phyloP scores from a whole-genome alignment of 1,139 yeast species.

The Debaryomyces sp. region DNA sequence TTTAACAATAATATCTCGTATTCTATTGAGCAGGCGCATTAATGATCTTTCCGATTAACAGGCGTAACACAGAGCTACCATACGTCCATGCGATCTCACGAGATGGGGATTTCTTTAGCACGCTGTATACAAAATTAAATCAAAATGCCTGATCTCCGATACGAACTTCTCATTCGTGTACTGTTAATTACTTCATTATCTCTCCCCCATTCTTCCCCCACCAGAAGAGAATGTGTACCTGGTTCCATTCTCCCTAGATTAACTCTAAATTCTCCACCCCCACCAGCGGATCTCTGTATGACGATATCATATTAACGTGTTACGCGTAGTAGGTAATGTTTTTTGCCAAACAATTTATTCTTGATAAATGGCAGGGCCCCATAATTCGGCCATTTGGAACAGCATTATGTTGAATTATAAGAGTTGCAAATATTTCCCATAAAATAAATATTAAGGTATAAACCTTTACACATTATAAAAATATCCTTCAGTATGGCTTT shows the following conservation, averaged over 20 bases:
- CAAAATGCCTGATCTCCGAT: neutral
- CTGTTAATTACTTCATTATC: too few species aligned
- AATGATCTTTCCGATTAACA: neutral
- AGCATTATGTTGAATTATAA: neutral
- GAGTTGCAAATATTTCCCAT: neutral
- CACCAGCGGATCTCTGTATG: neutral
- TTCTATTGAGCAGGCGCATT: neutral
- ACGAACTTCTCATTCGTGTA: neutral
- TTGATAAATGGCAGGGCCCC: neutral
- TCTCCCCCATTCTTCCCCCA: too few species aligned
- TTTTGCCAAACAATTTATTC: neutral
- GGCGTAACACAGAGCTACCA: neutral
- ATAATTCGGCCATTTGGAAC: neutral
- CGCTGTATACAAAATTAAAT: neutral
- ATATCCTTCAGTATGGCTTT: neutral
- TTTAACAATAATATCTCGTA: too few species aligned
- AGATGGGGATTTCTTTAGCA: neutral
- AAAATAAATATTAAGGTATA: neutral
- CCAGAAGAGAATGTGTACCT: neutral
- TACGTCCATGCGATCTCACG: neutral
- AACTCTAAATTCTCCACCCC: neutral
- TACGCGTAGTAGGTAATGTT: too few species aligned
- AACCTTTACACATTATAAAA: neutral
- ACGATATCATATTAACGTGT: neutral
- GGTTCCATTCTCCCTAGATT: neutral